These are phyloP conservation scores for Agapanthus africanus DNA, from an alignment of 106 monocot species.

Conservation along the genomic window DNA sequence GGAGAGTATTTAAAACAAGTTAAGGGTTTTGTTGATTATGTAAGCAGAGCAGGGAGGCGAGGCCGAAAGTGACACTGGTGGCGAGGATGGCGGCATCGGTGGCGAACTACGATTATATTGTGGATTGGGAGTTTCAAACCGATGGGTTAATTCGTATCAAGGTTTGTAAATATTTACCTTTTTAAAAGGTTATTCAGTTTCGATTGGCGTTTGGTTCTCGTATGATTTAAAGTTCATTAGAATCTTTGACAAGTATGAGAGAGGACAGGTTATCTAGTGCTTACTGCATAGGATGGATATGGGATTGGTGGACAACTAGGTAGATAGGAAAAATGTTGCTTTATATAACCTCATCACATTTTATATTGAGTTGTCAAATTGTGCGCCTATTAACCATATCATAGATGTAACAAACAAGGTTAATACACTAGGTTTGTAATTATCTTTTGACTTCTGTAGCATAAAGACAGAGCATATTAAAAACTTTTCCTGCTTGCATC, in stretches of 20 bases:
- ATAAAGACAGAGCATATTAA: neutral
- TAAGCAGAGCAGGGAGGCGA: slow-evolving; percentile 63
- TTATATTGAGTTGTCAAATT: no score
- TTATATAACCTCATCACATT: no score
- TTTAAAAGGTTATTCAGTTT: neutral
- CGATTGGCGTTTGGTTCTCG: neutral
- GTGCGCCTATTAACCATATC: no score
- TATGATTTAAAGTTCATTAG: neutral
- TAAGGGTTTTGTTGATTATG: no score
- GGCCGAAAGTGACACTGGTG: slow-evolving; percentile 96
- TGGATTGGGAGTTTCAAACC: slow-evolving; percentile 97
- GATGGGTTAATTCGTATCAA: slow-evolving; percentile 84
- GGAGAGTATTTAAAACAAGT: no score
- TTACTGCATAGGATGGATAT: no score
- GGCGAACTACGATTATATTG: slow-evolving; percentile 92
- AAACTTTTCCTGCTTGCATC: neutral
- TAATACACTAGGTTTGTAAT: neutral
- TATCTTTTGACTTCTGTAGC: neutral
- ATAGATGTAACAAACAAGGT: neutral
- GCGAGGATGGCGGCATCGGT: slow-evolving; percentile 92
- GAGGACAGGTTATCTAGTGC: neutral
- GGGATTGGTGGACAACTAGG: no score
- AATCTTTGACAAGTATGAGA: neutral
- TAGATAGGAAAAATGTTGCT: no score
- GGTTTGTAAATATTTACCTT: slow-evolving; percentile 20